Evolutionary conservation across 2,329 filamentous ascomycete genomes (phyloP).

Genomic region (Hymenoscyphus infarciens): DNA sequence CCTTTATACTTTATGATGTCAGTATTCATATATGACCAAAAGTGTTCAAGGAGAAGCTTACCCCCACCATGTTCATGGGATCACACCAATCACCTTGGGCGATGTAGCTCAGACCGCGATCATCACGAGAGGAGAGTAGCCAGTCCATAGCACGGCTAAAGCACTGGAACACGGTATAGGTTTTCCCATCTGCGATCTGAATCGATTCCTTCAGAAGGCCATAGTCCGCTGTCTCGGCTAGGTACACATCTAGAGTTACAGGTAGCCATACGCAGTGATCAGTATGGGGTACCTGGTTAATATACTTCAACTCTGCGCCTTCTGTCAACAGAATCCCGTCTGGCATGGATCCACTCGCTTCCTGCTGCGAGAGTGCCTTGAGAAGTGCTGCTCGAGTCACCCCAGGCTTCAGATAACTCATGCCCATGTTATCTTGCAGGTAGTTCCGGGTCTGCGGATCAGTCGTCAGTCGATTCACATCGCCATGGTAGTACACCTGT

Average conservation of each 20-base stretch:
- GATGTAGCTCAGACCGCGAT: constrained; percentile 53
- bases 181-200: constrained; percentile 41
- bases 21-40: not conserved
- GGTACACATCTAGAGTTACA: constrained; percentile 51
- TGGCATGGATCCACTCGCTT: constrained; percentile 53
- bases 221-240: constrained; percentile 53
- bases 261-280: constrained; percentile 59
- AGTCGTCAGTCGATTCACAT: constrained; percentile 55
- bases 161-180: constrained; percentile 50
- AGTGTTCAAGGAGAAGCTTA: not conserved
- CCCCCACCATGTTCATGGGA: constrained; percentile 60
- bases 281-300: constrained; percentile 58
- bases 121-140: constrained; percentile 48
- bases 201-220: constrained; percentile 45
- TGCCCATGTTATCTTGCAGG: constrained; percentile 58
- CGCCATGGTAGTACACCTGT: constrained; percentile 56
- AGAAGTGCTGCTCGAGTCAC: constrained; percentile 48
- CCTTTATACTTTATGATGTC: constrained; percentile 48
- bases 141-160: constrained; percentile 56
- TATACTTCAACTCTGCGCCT: constrained; percentile 56
- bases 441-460: constrained; percentile 59
- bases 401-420: constrained; percentile 52
- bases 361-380: constrained; percentile 50
- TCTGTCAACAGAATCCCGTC: constrained; percentile 52
- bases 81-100: constrained; percentile 59